Conservation (phyloP, 2,329 filamentous ascomycete genomes). For the Sclerotinia spermophila region DNA sequence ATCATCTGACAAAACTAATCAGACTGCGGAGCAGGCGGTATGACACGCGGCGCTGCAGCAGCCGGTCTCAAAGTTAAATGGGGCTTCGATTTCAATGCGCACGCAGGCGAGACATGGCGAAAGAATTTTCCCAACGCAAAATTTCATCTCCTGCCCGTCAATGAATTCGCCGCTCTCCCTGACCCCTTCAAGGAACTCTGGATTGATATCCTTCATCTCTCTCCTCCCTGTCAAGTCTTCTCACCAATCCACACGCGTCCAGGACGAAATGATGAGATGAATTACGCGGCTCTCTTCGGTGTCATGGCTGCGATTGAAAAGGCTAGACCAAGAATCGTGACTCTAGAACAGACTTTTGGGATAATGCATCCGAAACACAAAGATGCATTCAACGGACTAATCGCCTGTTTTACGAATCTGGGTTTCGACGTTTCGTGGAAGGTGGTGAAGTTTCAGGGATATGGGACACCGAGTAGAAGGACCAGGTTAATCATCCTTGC, state of each 20-base stretch:
- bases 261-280: conserved; percentile 60
- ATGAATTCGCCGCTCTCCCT: conserved; percentile 44
- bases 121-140: conserved; percentile 29
- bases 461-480: conserved; percentile 25
- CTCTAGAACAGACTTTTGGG: conserved; percentile 73
- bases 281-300: conserved; percentile 55
- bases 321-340: conserved; percentile 62
- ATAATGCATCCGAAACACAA: conserved; percentile 42
- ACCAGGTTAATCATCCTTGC: conserved; percentile 53
- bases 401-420: conserved; percentile 58
- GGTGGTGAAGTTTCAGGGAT: conserved; percentile 49
- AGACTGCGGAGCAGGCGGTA: conserved; percentile 67
- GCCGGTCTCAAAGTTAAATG: conserved; percentile 57
- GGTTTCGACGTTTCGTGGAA: conserved; percentile 70
- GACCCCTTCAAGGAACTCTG: conserved; percentile 27
- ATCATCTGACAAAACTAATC: neutral
- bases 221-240: conserved; percentile 73
- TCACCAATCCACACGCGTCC: conserved; percentile 64
- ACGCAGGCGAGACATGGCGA: conserved; percentile 22
- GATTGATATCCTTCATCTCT: conserved; percentile 69
- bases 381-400: conserved; percentile 39
- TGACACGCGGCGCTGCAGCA: conserved; percentile 57
- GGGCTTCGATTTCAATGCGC: conserved; percentile 57
- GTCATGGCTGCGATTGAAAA: conserved; percentile 54
- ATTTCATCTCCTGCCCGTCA: conserved; percentile 40